Evolutionary conservation across 2,329 filamentous ascomycete species (phyloP), one percentile per base, ranked within the genome.

Genomic region (Apiospora saccharicola): DNA sequence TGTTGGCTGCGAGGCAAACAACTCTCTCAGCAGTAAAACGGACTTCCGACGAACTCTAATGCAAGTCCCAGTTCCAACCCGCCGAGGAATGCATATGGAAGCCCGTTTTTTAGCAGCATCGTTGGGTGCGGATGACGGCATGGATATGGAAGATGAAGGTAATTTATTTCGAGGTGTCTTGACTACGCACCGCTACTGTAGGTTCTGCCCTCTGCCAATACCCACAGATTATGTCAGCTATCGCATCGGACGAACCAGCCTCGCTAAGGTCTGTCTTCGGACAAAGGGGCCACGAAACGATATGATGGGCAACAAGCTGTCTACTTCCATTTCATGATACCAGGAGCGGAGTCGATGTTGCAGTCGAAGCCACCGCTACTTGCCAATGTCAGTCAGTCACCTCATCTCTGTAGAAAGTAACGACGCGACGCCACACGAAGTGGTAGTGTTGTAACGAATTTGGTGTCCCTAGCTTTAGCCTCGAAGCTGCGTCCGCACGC

Each of bases 21-120:
- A 34, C 7, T 34, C 16, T 34, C 16, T 61, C 30, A 34, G 19
- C 53, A 61, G 37, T 34, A 64, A 34, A 41, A 64, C 57, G 57
- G 57, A 64, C 57, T 64, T 64, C 57, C 57, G 57, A 64, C 34
- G 34, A 64, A 64, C 57, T 64, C 57, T 64, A 64, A 64, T 41
- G 57, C 57, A 64, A 24, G 34, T 8, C 19, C 34, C 57, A n/a
- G 19, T 37, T 64, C 7, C 34, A 41, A 41, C 19, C 57, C 57
- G 57, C 57, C 57, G 57, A 64, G 57, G 8, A 64, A 41, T 64
- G 57, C 57, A 64, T 41, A 64, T 13, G 30, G 57, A 41, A 64
- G 57, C 30, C 57, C 34, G 34, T 37, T n/a, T 37, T n/a, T 19
- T 64, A n/a, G 57, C 57, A 41, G 34, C 22, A 22, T 41, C 19